Base-by-base conservation (phyloP, 2,329 filamentous ascomycete species). In the Beauveria sp. region DNA sequence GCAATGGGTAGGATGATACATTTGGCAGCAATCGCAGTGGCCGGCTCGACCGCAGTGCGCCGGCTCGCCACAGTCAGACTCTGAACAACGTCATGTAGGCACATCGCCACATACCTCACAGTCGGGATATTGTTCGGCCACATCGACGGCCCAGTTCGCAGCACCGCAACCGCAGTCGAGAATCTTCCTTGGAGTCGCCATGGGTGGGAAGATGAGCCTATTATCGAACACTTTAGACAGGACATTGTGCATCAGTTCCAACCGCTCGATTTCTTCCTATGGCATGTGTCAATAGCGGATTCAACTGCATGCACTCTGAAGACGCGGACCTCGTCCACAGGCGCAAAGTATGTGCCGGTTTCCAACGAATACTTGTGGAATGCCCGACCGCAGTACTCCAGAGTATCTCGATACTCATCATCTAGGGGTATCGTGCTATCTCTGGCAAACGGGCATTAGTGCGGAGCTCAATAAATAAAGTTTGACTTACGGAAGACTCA, bases 141-240 rank as follows among this genome's bases (percentile, higher is more conserved):
- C 85, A 26, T 88, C 86, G 40, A 83, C 74, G 24, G 88, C 87
- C 89, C 89, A 92, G 53, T 84, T 78, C 46, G 81, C 88, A n/a
- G 85, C 80, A 46, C 89, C 89, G 72, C 85, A 89, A 0, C 89
- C 89, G 67, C 87, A 91, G 62, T 92, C 89, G 30, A 92, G 78
- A 47, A 91, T 80, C 67, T 81, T 81, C 66, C 77, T 75, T 26
- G 83, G 81, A 30, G 78, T 75, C 50, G 71, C 73, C 54, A 90
- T 75, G 6, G 86, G 86, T n/a, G 88, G 87, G 63, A 91, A 90
- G 67, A 91, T 82, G 28, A 89, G 76, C 65, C 85, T 80, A 62
- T 81, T 76, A 65, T 91, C 86, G 70, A 91, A 90, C 58, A 88
- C 76, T 65, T 75, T 79, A 63, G 77, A 80, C 65, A 91, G 81